These are phyloP conservation scores for Amanita molliuscula DNA, from an alignment of 768 basidiomycete genomes.

Conservation along the genomic window DNA sequence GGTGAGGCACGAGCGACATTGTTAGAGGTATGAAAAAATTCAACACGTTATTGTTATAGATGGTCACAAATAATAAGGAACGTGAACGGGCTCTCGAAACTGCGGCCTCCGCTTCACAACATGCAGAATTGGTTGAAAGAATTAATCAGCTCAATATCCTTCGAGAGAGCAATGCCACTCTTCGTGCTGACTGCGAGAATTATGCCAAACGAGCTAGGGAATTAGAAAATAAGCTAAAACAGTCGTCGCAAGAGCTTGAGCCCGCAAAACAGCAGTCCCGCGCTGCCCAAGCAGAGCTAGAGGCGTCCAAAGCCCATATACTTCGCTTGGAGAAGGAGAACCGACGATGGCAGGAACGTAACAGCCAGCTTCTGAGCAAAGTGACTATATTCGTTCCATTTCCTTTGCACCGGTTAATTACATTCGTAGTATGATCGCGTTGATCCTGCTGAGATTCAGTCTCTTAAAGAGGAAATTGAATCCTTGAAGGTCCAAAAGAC, in stretches of 20 bases:
- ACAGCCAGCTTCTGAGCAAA: slow-evolving; percentile 71
- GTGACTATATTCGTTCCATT: slow-evolving; percentile 21
- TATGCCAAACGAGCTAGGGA: slow-evolving; percentile 58
- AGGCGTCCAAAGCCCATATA: slow-evolving; percentile 57
- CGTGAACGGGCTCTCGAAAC: slow-evolving; percentile 68
- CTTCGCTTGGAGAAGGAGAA: slow-evolving; percentile 66
- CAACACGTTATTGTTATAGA: slow-evolving; percentile 5
- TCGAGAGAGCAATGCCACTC: slow-evolving; percentile 80
- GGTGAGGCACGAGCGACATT: slow-evolving; percentile 63
- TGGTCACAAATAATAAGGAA: slow-evolving; percentile 37
- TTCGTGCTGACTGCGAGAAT: slow-evolving; percentile 69
- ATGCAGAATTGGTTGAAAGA: slow-evolving; percentile 74
- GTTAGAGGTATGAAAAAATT: slow-evolving; percentile 42
- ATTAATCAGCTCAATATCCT: slow-evolving; percentile 83
- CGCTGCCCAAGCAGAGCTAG: slow-evolving; percentile 62
- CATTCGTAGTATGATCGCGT: slow-evolving; percentile 68
- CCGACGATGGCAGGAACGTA: slow-evolving; percentile 78
- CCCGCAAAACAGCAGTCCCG: slow-evolving; percentile 67
- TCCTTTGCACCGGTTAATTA: not conserved
- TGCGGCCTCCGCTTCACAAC: slow-evolving; percentile 66
- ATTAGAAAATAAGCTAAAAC: slow-evolving; percentile 52
- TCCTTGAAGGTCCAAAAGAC: slow-evolving; percentile 31
- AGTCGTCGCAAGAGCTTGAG: slow-evolving; percentile 52
- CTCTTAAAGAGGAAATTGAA: slow-evolving; percentile 65
- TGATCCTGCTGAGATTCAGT: slow-evolving; percentile 77